These are phyloP conservation scores for Cokeromyces recurvatus DNA, from an alignment of 371 early-diverging fungal species.

Conservation along the genomic window DNA sequence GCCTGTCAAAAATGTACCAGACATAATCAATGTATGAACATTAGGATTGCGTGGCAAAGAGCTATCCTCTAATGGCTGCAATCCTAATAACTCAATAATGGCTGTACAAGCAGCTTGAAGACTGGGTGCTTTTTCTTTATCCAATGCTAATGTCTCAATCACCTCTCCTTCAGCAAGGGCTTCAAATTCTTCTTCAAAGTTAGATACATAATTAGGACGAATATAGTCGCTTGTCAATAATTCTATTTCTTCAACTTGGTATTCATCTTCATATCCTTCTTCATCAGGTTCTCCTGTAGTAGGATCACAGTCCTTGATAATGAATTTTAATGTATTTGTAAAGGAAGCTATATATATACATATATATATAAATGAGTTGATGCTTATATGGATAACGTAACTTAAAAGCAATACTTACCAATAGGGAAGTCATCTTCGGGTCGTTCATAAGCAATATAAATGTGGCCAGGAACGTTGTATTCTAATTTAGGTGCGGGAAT, in stretches of 20 bases:
- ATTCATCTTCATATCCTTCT: constrained; percentile 94
- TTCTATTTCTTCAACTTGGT: constrained; percentile 87
- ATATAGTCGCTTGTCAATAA: constrained; percentile 85
- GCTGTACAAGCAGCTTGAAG: constrained; percentile 59
- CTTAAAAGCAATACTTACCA: too few species aligned
- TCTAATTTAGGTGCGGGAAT: constrained; percentile 68
- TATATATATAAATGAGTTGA: too few species aligned
- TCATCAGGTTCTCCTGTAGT: constrained; percentile 85
- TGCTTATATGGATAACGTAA: too few species aligned
- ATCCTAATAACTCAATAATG: constrained; percentile 76
- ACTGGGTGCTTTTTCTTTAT: constrained; percentile 62
- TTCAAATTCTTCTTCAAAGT: constrained; percentile 71
- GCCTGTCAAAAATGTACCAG: constrained; percentile 85
- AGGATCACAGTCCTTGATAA: constrained; percentile 94
- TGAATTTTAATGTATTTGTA: constrained; percentile 83
- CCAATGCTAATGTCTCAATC: constrained; percentile 83
- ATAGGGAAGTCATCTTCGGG: constrained; percentile 55
- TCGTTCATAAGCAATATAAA: constrained; percentile 81
- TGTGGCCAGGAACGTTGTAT: constrained; percentile 73
- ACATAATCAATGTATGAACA: constrained; percentile 81
- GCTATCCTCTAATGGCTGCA: constrained; percentile 77
- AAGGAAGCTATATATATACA: constrained; percentile 57
- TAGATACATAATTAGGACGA: constrained; percentile 63
- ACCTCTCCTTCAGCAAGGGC: constrained; percentile 65
- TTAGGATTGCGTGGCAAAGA: constrained; percentile 67